phyloP scores from a whole-genome alignment of 306 rosid species.

The Macrotyloma uniflorum region DNA sequence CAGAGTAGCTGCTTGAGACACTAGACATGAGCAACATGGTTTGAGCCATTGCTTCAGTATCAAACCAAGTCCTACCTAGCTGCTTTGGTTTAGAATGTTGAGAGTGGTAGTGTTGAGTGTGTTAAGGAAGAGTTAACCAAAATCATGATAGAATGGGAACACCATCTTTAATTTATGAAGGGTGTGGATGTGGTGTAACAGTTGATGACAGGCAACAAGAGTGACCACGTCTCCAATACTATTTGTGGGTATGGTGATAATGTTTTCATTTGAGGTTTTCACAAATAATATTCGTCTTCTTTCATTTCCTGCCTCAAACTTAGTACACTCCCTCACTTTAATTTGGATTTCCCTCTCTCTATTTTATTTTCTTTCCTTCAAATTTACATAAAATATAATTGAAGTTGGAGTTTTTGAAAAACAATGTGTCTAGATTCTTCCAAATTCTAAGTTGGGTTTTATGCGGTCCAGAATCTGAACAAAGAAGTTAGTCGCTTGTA shows the following conservation, averaged over 20 bases:
- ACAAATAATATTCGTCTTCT: neutral
- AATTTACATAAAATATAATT: neutral
- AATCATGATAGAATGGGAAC: constrained; percentile 20
- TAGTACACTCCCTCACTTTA: neutral
- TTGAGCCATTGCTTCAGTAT: constrained; percentile 69
- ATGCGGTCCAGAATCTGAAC: neutral
- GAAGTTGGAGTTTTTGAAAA: neutral
- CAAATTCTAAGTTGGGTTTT: neutral
- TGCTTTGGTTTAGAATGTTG: neutral
- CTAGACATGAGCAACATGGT: constrained; percentile 80
- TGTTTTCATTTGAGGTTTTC: constrained; percentile 33
- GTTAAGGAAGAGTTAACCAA: constrained; percentile 23
- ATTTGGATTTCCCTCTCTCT: neutral
- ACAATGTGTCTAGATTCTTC: neutral
- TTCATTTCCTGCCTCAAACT: constrained; percentile 21
- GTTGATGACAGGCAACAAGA: constrained; percentile 56
- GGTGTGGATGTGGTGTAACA: constrained; percentile 69
- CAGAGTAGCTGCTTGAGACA: constrained; percentile 59
- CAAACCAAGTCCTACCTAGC: neutral
- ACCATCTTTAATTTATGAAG: constrained; percentile 30
- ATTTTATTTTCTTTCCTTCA: neutral
- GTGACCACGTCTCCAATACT: constrained; percentile 72
- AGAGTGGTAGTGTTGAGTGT: neutral
- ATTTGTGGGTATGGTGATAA: constrained; percentile 47
- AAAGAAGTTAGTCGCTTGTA: neutral